These are phyloP conservation scores for Kitagawia praeruptora DNA, from an alignment of 129 eudicot species.

Conservation along the genomic window DNA sequence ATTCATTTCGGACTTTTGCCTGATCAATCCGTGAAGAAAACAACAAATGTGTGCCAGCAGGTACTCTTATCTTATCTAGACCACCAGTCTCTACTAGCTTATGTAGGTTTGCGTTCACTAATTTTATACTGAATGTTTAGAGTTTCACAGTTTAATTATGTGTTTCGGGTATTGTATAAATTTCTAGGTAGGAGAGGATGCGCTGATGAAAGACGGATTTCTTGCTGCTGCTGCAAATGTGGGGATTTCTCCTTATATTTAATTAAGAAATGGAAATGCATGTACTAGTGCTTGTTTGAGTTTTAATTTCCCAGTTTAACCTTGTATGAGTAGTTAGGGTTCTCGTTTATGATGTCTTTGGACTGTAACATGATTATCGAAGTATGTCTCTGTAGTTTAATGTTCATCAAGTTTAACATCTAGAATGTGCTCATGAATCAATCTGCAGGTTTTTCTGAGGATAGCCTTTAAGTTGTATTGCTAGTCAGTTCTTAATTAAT, in stretches of 20 bases:
- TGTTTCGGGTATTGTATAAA: background rate
- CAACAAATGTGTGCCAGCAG: conserved; percentile 90
- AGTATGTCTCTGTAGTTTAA: background rate
- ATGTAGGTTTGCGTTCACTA: background rate
- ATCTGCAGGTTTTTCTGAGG: background rate
- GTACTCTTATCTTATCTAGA: conserved; percentile 25
- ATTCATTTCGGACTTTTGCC: conserved; percentile 99
- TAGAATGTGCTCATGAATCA: background rate
- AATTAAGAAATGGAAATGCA: conserved; percentile 14
- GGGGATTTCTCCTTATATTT: conserved; percentile 69
- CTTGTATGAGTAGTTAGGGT: conserved; percentile 34
- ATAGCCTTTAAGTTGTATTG: background rate
- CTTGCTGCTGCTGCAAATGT: conserved; percentile 71
- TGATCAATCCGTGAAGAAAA: conserved; percentile 99
- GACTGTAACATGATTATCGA: background rate
- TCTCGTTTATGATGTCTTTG: conserved; percentile 17
- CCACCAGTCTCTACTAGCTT: background rate
- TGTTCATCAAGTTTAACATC: background rate
- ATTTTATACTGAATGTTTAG: background rate
- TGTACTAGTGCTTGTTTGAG: conserved; percentile 29
- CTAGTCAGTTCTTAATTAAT: background rate
- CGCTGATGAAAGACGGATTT: conserved; percentile 85
- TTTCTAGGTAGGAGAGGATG: conserved; percentile 77
- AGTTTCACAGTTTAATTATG: background rate
- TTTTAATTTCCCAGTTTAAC: conserved; percentile 9